Evolutionary conservation across 768 basidiomycete species (phyloP), one percentile per base, ranked within the genome.

Genomic region (Baorangia bicolor): DNA sequence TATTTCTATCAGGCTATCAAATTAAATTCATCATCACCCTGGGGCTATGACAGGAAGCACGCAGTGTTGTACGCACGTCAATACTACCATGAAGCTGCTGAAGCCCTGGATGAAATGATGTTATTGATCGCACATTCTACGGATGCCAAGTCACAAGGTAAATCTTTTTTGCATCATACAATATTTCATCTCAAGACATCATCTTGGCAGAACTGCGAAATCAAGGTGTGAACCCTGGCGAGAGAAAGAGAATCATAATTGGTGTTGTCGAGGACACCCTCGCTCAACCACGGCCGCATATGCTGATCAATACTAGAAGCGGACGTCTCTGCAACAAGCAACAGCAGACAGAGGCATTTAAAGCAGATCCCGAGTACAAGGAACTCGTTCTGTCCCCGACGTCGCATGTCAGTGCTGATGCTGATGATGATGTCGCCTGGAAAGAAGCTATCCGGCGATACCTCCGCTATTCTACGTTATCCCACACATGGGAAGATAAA

Each of bases 401-500:
- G 16, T 49, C 41, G n/a, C 33, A 25, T 11, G 16, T 53, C 31
- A 7, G 0, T 3, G 23, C 5, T 9, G 27, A 45, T 23, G 5
- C 0, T 6, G 34, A 0, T 3, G 23, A 4, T 9, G 27, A 45
- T 23, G 5, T 0, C 8, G 34, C 11, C 39, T 57, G 47, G 57
- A 37, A 40, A 34, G 20, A 25, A 20, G 16, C 0, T 7, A n/a
- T 66, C 6, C 3, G 0, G 16, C 2, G 13, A 14, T 67, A 58
- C 50, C 67, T 64, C 43, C 43, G 51, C 11, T 66, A 66, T 37
- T 40, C 58, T 3, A 61, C 47, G 25, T 31, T 66, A 1, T 66
- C 65, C 3, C 65, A 66, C 23, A 66, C 59, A 2, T 66, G 65
- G 65, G 65, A 66, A 37, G 53, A 49, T 1, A 1, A 12, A 0